Percentiles rank a stretch among this genome's conserved stretches.
Conservation (phyloP, 768 basidiomycete species). For the Porpolomopsis calyptriformis region DNA sequence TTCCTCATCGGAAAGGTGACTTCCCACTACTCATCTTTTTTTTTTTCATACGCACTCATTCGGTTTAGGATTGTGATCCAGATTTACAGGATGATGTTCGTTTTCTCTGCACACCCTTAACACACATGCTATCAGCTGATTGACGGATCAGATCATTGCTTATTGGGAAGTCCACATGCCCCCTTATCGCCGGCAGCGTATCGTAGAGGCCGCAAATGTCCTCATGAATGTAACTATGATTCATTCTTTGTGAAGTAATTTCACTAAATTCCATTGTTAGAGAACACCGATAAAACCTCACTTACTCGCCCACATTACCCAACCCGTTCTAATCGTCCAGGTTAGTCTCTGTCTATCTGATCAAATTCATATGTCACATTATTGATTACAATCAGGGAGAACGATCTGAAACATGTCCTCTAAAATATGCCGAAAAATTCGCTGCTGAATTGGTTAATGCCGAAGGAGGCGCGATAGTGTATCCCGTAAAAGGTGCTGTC, state of each 20-base stretch:
- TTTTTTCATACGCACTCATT: too few species aligned
- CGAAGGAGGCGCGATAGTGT: constrained; percentile 39
- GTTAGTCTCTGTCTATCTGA: constrained; percentile 25
- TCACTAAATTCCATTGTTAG: constrained; percentile 24
- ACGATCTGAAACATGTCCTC: constrained; percentile 40
- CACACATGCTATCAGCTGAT: not conserved
- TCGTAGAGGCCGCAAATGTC: constrained; percentile 44
- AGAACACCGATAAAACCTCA: constrained; percentile 41
- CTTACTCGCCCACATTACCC: constrained; percentile 40
- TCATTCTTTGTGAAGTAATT: not conserved
- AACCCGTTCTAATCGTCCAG: constrained; percentile 62
- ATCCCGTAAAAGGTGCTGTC: constrained; percentile 48
- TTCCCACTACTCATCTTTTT: constrained; percentile 3
- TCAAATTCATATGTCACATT: not conserved
- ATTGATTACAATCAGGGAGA: constrained; percentile 41
- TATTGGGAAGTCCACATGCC: constrained; percentile 52
- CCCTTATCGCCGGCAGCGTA: constrained; percentile 41
- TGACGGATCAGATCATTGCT: constrained; percentile 40
- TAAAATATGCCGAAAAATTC: constrained; percentile 47
- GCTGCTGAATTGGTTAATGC: constrained; percentile 39
- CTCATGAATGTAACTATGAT: constrained; percentile 40
- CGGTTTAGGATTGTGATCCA: constrained; percentile 35
- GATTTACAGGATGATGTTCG: constrained; percentile 60
- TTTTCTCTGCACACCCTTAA: constrained; percentile 2
- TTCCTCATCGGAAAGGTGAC: constrained; percentile 50